Percentiles rank a stretch among this genome's conserved stretches.
These are phyloP conservation scores for Casuarina equisetifolia DNA, from an alignment of 306 rosid species.

Conservation along the genomic window DNA sequence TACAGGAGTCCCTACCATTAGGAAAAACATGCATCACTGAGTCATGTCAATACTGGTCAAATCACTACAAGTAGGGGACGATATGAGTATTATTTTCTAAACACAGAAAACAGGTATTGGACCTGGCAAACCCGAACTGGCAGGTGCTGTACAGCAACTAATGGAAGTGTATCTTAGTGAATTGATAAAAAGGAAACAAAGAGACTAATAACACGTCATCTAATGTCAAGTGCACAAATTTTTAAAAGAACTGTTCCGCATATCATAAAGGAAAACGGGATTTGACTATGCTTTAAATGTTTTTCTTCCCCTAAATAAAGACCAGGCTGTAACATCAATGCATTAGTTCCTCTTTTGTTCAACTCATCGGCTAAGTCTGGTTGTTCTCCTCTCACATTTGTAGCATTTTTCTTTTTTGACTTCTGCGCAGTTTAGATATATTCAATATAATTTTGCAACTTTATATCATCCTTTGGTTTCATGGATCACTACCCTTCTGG, in stretches of 20 bases:
- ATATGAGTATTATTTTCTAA: too few relatives aligned
- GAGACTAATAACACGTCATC: neutral
- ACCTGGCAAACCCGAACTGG: neutral
- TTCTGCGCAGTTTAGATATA: neutral
- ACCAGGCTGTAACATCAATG: neutral
- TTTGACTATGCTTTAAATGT: neutral
- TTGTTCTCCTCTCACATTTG: neutral
- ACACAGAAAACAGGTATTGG: too few relatives aligned
- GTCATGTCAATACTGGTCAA: neutral
- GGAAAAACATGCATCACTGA: neutral
- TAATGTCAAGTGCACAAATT: neutral
- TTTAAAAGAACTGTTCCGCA: neutral
- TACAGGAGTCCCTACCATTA: neutral
- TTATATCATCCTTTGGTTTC: neutral
- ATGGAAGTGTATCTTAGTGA: neutral
- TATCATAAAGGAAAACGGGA: neutral
- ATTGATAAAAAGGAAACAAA: too few relatives aligned
- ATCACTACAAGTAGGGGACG: too few relatives aligned
- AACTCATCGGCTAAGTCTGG: neutral
- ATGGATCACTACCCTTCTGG: neutral
- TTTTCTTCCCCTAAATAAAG: neutral
- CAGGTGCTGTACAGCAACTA: neutral
- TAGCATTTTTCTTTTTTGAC: neutral
- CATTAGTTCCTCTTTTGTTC: neutral
- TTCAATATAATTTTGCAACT: neutral